These are phyloP conservation scores for Clonostachys solani DNA, from an alignment of 2,329 filamentous ascomycete genomes.

Conservation along the genomic window DNA sequence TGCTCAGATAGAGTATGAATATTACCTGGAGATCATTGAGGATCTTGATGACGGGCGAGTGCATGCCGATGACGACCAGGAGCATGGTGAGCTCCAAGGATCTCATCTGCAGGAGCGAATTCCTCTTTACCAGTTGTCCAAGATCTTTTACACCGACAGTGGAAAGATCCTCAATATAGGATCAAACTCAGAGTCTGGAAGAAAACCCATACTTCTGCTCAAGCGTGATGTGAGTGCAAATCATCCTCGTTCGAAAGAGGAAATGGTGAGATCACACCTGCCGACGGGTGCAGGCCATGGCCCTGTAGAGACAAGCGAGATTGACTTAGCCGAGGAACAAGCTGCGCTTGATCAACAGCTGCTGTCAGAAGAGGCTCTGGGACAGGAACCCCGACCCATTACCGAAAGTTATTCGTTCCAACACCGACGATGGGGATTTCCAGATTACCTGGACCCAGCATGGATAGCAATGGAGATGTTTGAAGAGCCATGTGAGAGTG, in stretches of 20 bases:
- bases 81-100: slow-evolving; percentile 28
- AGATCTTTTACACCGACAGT: slow-evolving; percentile 90
- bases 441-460: slow-evolving; percentile 75
- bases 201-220: slow-evolving; percentile 23
- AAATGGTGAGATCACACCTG: background rate
- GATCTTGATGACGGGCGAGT: slow-evolving; percentile 62
- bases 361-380: background rate
- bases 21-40: slow-evolving; percentile 78
- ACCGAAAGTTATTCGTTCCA: too few relatives aligned
- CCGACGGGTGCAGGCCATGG: background rate
- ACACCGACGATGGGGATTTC: slow-evolving; percentile 36
- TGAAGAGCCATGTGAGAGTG: slow-evolving; percentile 32
- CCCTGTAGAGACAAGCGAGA: background rate
- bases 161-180: slow-evolving; percentile 82
- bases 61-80: slow-evolving; percentile 34
- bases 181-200: slow-evolving; percentile 41
- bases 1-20: slow-evolving; percentile 51
- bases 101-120: slow-evolving; percentile 49
- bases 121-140: slow-evolving; percentile 63
- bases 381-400: slow-evolving; percentile 5
- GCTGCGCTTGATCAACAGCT: slow-evolving; percentile 42
- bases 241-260: background rate
- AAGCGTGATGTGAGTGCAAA: slow-evolving; percentile 17
- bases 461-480: slow-evolving; percentile 92
- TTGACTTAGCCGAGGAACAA: slow-evolving; percentile 26